Conservation (phyloP, 768 basidiomycete species). For the Kwoniella bestiolae region DNA sequence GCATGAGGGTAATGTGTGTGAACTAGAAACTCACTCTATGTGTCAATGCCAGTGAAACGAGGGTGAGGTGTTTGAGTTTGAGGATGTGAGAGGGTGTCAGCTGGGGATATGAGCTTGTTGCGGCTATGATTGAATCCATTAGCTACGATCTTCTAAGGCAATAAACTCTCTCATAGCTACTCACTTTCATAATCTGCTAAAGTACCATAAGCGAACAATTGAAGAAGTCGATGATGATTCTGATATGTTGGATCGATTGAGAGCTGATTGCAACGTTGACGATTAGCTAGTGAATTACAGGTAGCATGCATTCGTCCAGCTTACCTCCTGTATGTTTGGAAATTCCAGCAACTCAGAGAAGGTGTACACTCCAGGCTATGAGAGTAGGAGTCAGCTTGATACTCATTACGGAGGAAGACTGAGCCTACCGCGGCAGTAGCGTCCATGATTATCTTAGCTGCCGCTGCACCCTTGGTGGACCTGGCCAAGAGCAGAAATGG, state of each 20-base stretch:
- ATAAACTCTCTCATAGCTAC: conserved; percentile 34
- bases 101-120: conserved; percentile 62
- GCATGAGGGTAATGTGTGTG: neutral
- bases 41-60: conserved; percentile 78
- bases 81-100: conserved; percentile 73
- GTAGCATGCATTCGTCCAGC: conserved; percentile 27
- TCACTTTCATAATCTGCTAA: conserved; percentile 79
- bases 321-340: conserved; percentile 81
- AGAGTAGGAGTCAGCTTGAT: conserved; percentile 16
- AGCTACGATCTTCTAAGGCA: neutral
- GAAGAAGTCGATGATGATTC: conserved; percentile 68
- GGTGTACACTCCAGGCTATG: conserved; percentile 79
- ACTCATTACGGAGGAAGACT: neutral
- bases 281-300: conserved; percentile 6
- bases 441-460: conserved; percentile 78
- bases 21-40: conserved; percentile 66
- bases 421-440: conserved; percentile 70
- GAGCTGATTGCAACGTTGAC: conserved; percentile 63
- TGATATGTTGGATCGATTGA: conserved; percentile 68
- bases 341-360: conserved; percentile 86
- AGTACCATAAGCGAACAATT: conserved; percentile 89
- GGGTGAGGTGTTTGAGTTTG: conserved; percentile 91
- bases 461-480: conserved; percentile 86
- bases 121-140: too few relatives aligned
- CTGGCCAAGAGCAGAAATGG: conserved; percentile 91